A percentile compares a stretch with the other conserved stretches of the same genome.
phyloP scores from a whole-genome alignment of 2,329 filamentous ascomycete genomes.

The Apiospora pterosperma region DNA sequence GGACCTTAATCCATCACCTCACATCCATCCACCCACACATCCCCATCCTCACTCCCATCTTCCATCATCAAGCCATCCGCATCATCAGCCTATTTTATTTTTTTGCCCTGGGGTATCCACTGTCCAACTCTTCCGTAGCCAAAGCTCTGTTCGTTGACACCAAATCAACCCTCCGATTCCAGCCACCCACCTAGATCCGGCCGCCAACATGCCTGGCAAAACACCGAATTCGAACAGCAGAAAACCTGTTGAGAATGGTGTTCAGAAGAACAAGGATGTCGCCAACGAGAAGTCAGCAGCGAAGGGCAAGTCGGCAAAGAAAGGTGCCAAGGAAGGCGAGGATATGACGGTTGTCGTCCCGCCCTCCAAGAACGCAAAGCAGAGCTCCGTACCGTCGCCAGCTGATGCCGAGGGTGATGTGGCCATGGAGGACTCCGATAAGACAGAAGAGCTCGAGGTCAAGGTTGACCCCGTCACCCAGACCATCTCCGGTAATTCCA shows the following conservation, averaged over 20 bases:
- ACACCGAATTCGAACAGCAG: conserved; percentile 71
- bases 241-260: conserved; percentile 65
- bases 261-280: conserved; percentile 64
- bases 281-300: conserved; percentile 58
- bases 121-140: background rate
- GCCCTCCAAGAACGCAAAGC: conserved; percentile 62
- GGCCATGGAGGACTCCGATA: conserved; percentile 62
- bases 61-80: background rate
- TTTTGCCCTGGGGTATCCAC: background rate
- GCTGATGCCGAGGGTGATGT: conserved; percentile 68
- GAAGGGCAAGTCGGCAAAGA: conserved; percentile 61
- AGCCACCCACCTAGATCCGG: background rate
- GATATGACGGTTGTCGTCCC: conserved; percentile 82
- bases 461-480: conserved; percentile 60
- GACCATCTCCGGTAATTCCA: conserved; percentile 54
- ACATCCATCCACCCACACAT: background rate
- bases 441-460: conserved; percentile 45
- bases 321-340: conserved; percentile 61
- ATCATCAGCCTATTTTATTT: background rate
- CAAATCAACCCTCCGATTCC: background rate
- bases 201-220: conserved; percentile 62
- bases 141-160: background rate
- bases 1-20: background rate
- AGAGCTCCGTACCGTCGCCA: conserved; percentile 51
- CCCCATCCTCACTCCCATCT: too few species aligned